Conservation (phyloP, 495 filamentous ascomycete genomes). For the Talaromyces ruber region DNA sequence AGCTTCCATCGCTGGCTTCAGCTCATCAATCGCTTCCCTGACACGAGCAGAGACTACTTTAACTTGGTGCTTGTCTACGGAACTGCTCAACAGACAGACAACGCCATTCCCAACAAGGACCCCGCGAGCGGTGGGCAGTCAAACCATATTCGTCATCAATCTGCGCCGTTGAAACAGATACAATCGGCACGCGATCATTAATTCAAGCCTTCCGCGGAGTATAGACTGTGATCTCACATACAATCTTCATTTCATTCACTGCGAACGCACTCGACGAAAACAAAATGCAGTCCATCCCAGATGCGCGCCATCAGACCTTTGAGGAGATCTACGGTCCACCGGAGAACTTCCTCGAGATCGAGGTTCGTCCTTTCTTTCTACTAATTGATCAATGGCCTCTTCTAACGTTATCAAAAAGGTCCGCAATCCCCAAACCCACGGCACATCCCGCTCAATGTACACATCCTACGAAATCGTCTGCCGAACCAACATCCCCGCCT, state of each 20-base stretch:
- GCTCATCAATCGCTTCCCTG: neutral
- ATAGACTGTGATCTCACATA: neutral
- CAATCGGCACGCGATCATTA: neutral
- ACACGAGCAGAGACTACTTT: neutral
- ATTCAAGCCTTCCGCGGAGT: neutral
- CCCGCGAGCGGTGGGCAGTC: neutral
- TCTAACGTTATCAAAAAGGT: constrained; percentile 37
- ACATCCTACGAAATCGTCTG: constrained; percentile 97
- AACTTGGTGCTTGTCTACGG: neutral
- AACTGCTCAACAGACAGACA: neutral
- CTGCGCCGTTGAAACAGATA: neutral
- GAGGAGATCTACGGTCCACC: constrained; percentile 98
- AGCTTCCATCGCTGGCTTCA: neutral
- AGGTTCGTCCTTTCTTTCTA: constrained; percentile 42
- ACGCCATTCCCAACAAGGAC: neutral
- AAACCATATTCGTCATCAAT: neutral
- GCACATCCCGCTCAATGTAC: constrained; percentile 92
- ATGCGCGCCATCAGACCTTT: constrained; percentile 84
- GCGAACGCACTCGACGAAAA: neutral
- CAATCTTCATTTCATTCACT: neutral
- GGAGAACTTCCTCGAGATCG: constrained; percentile 97
- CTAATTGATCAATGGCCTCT: neutral
- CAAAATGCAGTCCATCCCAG: constrained; percentile 74
- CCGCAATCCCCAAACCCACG: constrained; percentile 89
- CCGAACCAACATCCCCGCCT: constrained; percentile 96